phyloP scores from a whole-genome alignment of 208 protist species.

The Borovskyia barvae region DNA sequence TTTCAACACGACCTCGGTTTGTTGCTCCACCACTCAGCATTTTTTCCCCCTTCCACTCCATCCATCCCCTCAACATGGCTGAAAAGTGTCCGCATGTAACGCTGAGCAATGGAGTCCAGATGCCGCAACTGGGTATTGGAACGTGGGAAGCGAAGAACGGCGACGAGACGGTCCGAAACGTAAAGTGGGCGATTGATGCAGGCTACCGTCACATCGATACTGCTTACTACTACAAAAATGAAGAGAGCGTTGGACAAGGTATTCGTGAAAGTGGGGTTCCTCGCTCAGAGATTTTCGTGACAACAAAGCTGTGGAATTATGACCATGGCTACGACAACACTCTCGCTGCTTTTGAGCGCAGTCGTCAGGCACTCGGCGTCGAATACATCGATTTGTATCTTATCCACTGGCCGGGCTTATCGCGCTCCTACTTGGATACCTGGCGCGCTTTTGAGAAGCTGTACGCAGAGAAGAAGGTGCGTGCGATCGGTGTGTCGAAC shows the following conservation, averaged over 20 bases:
- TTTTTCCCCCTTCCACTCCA: neutral
- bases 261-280: slow-evolving; percentile 58
- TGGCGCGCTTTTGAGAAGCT: slow-evolving; percentile 72
- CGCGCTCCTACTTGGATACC: slow-evolving; percentile 43
- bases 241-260: slow-evolving; percentile 53
- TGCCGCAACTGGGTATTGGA: slow-evolving; percentile 83
- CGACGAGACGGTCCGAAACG: slow-evolving; percentile 36
- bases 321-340: slow-evolving; percentile 64
- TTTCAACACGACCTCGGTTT: no score
- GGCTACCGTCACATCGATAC: slow-evolving; percentile 91
- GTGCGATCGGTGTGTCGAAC: slow-evolving; percentile 91
- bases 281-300: slow-evolving; percentile 88
- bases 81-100: slow-evolving; percentile 25
- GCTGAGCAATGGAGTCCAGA: slow-evolving; percentile 61
- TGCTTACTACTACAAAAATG: slow-evolving; percentile 83
- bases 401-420: slow-evolving; percentile 94
- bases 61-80: no score
- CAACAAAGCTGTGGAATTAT: slow-evolving; percentile 85
- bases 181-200: slow-evolving; percentile 49
- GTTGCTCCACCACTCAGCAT: no score
- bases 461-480: slow-evolving; percentile 67
- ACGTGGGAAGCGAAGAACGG: slow-evolving; percentile 60
- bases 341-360: slow-evolving; percentile 69
- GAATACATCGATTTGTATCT: slow-evolving; percentile 96
- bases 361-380: slow-evolving; percentile 73